A percentile compares a stretch with the other conserved stretches of the same genome.
These are phyloP conservation scores for Bolboschoenus planiculmis DNA, from an alignment of 176 grass and related monocot genomes.

Conservation along the genomic window DNA sequence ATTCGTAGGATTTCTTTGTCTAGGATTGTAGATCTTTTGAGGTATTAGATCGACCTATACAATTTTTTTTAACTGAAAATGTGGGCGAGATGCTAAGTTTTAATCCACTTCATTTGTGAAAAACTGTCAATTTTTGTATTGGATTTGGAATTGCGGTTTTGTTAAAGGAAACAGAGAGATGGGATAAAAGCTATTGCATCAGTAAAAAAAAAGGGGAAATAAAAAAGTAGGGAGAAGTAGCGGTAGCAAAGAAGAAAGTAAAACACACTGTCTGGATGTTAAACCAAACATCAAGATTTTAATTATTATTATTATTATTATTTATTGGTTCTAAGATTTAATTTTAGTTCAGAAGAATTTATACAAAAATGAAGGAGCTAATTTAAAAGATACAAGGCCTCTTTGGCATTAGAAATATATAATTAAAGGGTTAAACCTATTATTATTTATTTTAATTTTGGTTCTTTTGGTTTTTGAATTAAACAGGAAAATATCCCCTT, in stretches of 20 bases:
- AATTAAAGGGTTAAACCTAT: background rate
- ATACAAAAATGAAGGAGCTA: background rate
- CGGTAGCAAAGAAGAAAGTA: slow-evolving; percentile 8
- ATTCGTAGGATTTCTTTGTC: background rate
- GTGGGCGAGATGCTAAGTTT: background rate
- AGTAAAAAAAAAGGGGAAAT: background rate
- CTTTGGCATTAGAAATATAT: background rate
- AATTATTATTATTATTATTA: background rate
- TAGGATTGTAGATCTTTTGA: background rate
- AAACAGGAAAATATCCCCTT: slow-evolving; percentile 78
- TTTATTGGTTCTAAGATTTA: background rate
- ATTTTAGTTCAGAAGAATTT: background rate
- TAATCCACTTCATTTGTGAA: background rate
- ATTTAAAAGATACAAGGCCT: background rate
- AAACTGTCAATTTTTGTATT: background rate
- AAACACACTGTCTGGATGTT: background rate
- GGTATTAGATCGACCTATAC: background rate
- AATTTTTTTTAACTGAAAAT: slow-evolving; percentile 1
- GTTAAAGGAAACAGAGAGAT: background rate
- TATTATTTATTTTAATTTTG: background rate
- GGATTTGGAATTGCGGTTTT: background rate
- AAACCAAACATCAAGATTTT: background rate
- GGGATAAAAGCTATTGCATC: background rate
- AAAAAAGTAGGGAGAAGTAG: background rate
- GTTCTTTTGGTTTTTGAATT: background rate